Evolutionary conservation across 192 early-diverging fungal species (phyloP).

Genomic region (Dimargaris cristalligena): DNA sequence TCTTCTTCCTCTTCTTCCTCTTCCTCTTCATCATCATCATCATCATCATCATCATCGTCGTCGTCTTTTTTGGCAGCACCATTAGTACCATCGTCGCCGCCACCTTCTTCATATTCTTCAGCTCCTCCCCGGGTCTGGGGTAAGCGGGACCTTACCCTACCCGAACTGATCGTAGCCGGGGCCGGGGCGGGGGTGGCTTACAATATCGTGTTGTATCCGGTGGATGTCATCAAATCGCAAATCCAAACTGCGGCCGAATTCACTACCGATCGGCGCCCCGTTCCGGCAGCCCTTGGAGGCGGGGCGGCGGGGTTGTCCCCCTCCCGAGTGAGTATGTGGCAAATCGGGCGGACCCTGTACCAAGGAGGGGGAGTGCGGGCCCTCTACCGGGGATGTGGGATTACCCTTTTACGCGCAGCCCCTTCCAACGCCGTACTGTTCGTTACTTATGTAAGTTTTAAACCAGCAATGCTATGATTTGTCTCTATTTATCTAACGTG

Average conservation of each 20-base stretch:
- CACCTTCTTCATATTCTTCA: too few species aligned
- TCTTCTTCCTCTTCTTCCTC: too few species aligned
- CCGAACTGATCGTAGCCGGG: conserved; percentile 69
- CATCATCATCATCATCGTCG: too few species aligned
- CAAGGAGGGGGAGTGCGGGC: conserved; percentile 56
- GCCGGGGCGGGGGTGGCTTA: conserved; percentile 83
- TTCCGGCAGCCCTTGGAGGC: not conserved
- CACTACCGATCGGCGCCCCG: conserved; percentile 1
- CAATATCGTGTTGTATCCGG: conserved; percentile 76
- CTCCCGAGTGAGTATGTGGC: conserved; percentile 30
- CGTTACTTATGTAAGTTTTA: conserved; percentile 60
- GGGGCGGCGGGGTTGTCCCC: not conserved
- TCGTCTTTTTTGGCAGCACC: too few species aligned
- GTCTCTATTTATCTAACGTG: not conserved
- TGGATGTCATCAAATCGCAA: conserved; percentile 83
- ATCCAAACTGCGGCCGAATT: conserved; percentile 75
- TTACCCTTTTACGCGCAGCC: conserved; percentile 73
- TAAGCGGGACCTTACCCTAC: conserved; percentile 55
- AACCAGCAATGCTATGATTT: conserved; percentile 2
- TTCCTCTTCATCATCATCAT: too few species aligned
- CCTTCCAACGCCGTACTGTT: conserved; percentile 95
- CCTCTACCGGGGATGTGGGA: conserved; percentile 87
- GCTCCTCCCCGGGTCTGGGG: too few species aligned
- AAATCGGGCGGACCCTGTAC: conserved; percentile 52
- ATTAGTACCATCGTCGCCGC: too few species aligned